Evolutionary conservation across 768 basidiomycete species (phyloP).

Genomic region (Mrakia hoshinonis): DNA sequence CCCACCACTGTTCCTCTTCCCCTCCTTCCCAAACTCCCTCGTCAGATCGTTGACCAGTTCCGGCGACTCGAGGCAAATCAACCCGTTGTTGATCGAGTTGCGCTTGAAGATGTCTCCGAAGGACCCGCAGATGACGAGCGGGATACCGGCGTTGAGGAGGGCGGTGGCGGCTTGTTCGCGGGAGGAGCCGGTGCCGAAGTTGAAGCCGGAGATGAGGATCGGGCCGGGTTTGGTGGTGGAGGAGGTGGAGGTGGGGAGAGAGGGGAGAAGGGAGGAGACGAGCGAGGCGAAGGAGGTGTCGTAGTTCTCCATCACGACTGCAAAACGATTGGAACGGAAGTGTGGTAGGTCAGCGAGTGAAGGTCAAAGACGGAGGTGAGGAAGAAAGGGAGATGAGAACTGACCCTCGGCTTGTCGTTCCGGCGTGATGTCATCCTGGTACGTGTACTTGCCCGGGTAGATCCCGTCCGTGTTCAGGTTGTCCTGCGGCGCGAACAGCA

Average conservation of each 20-base stretch:
- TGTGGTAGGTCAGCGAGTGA: neutral
- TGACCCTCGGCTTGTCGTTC: conserved; percentile 72
- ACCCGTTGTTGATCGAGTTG: conserved; percentile 96
- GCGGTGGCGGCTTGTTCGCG: conserved; percentile 98
- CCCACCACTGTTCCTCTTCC: conserved; percentile 68
- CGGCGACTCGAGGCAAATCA: conserved; percentile 88
- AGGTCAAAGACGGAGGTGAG: neutral
- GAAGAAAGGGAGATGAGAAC: conserved; percentile 5
- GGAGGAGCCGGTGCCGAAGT: conserved; percentile 97
- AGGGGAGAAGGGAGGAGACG: conserved; percentile 46
- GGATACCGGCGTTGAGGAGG: conserved; percentile 83
- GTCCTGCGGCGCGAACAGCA: conserved; percentile 92
- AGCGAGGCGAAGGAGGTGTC: conserved; percentile 73
- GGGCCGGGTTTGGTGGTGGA: conserved; percentile 51
- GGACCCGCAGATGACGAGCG: conserved; percentile 89
- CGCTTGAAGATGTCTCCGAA: conserved; percentile 99
- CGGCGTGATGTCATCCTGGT: conserved; percentile 97
- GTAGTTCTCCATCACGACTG: conserved; percentile 65
- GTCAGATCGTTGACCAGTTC: conserved; percentile 82
- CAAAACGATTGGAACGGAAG: neutral
- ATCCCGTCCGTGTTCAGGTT: conserved; percentile 97
- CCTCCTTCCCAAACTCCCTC: conserved; percentile 59
- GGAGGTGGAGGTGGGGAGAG: conserved; percentile 32
- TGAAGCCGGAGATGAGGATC: conserved; percentile 84
- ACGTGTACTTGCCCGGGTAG: conserved; percentile 58